Base-by-base conservation (phyloP, 306 rosid species). In the Castanea crenata region DNA sequence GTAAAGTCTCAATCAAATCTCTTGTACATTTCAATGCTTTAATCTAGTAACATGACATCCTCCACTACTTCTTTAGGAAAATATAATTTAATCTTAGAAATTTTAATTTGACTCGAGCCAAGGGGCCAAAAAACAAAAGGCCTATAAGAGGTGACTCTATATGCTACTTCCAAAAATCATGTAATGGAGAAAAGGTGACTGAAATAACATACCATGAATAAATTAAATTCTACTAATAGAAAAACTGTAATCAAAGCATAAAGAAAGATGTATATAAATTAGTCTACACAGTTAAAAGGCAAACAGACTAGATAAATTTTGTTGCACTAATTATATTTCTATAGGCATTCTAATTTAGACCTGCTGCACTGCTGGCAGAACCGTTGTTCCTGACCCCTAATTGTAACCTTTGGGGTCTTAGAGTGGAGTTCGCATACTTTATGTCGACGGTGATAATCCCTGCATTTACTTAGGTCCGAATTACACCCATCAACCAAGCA, bases 361-460 rank as follows among this genome's bases (percentile, higher is more conserved):
- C 98, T 90, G 94, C 97, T 92, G 86, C 98, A 92, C 85, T 94
- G 98, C 87, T 94, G 98, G 87, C 98, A 94, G 87, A 94, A 94
- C 31, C 98, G 80, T 78, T 89, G 93, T 58, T 94, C 92, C 70
- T 84, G 90, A 8, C 92, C 97, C 58, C 78, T 82, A 52, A 94
- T 89, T 20, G 84, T 71, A 74, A 94, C 98, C 76, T 82, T 85
- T 4, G 97, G 89, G 52, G 96, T 89, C 81, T 94, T 94, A 15
- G 97, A 92, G 67, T 94, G 98, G 79, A 78, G 81, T 68, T 94
- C 98, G 18, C 98, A 94, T 16, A 92, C 97, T 78, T 92, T 88
- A 32, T 94, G 98, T 7, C 96, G 92, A 34, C 91, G 82, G 70
- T 94, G 94, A 74, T 94, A 94, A 80, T 94, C 98, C 75, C 97